Evolutionary conservation across 2,329 filamentous ascomycete species (phyloP).

Genomic region (Claviceps humidiphila): DNA sequence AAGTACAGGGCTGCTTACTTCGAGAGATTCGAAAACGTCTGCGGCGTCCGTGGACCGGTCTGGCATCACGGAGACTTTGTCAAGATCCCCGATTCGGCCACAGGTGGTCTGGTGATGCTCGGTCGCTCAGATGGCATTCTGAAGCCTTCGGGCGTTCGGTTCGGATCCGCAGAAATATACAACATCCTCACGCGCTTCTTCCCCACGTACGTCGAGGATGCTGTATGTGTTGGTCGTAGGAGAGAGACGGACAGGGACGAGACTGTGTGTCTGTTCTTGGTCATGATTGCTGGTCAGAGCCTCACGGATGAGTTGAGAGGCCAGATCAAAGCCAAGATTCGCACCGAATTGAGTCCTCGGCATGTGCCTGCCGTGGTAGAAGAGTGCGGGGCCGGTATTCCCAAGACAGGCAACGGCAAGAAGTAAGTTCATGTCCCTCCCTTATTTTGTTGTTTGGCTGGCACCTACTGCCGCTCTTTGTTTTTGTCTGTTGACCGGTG

Average conservation of each 20-base stretch:
- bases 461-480: not conserved
- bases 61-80: constrained; percentile 98
- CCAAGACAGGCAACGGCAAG: constrained; percentile 88
- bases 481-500: not conserved
- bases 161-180: constrained; percentile 92
- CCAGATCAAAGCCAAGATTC: constrained; percentile 54
- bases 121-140: constrained; percentile 85
- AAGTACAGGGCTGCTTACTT: constrained; percentile 84
- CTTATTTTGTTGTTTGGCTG: not conserved
- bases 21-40: constrained; percentile 52
- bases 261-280: constrained; percentile 77
- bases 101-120: constrained; percentile 76
- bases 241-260: constrained; percentile 63
- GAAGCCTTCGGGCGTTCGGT: constrained; percentile 82
- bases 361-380: constrained; percentile 81
- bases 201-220: constrained; percentile 63
- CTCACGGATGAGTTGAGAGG: constrained; percentile 49
- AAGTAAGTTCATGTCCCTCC: constrained; percentile 47
- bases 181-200: constrained; percentile 85
- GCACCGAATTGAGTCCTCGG: constrained; percentile 68
- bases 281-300: constrained; percentile 46
- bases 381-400: constrained; percentile 67
- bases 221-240: constrained; percentile 72
- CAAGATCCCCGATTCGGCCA: constrained; percentile 47
- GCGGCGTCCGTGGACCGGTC: constrained; percentile 29